Percentiles rank a stretch among this genome's conserved stretches.
These are phyloP conservation scores for Kwoniella sp. DNA, from an alignment of 768 basidiomycete genomes.

Conservation along the genomic window DNA sequence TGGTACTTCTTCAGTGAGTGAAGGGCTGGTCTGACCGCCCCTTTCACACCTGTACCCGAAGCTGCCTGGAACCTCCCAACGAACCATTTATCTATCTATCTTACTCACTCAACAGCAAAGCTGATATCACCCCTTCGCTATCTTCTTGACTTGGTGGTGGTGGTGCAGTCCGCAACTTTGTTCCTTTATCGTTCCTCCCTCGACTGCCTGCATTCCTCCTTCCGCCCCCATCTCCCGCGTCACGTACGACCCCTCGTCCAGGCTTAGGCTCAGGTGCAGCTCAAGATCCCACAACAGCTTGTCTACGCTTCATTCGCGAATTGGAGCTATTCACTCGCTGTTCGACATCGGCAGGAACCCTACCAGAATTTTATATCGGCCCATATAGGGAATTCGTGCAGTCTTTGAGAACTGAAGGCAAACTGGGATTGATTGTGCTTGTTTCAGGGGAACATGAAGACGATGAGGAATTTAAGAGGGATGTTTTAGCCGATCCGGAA, in stretches of 20 bases:
- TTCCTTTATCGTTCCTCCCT: slow-evolving; percentile 48
- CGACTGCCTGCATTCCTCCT: slow-evolving; percentile 50
- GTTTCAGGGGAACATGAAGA: slow-evolving; percentile 90
- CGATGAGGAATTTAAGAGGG: slow-evolving; percentile 81
- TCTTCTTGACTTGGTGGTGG: neutral
- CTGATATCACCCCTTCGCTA: neutral
- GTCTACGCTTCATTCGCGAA: slow-evolving; percentile 35
- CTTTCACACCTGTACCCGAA: neutral
- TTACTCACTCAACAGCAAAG: no score
- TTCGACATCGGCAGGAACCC: slow-evolving; percentile 48
- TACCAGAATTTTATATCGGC: slow-evolving; percentile 80
- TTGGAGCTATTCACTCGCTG: slow-evolving; percentile 35
- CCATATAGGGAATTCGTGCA: slow-evolving; percentile 79
- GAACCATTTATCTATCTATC: no score
- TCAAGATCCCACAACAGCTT: slow-evolving; percentile 37
- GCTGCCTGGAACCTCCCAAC: no score
- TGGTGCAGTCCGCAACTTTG: slow-evolving; percentile 44
- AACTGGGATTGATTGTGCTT: slow-evolving; percentile 76
- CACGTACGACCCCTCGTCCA: neutral
- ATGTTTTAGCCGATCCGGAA: slow-evolving; percentile 72
- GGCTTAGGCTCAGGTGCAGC: slow-evolving; percentile 2
- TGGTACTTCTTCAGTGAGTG: slow-evolving; percentile 53
- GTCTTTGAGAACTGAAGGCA: slow-evolving; percentile 68
- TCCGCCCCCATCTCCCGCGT: slow-evolving; percentile 38
- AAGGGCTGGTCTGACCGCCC: neutral